Conservation (phyloP, 2,329 filamentous ascomycete species). For the Neurospora crassa region DNA sequence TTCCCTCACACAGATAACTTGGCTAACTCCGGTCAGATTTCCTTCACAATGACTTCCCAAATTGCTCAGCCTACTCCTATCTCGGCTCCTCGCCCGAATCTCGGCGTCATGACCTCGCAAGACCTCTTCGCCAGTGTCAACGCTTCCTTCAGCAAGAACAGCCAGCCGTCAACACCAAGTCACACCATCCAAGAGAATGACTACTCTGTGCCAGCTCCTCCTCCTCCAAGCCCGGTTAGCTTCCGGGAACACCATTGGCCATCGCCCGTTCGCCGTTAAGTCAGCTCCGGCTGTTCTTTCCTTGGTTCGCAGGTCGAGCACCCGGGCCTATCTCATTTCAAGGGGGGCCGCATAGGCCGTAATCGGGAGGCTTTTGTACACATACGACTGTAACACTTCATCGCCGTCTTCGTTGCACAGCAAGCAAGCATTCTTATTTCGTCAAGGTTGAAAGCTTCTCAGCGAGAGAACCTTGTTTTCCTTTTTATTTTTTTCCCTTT, state of each 20-base stretch:
- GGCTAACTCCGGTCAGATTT: background rate
- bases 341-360: background rate
- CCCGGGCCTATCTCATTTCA: background rate
- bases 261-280: slow-evolving; percentile 14
- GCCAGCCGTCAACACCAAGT: slow-evolving; percentile 34
- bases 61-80: slow-evolving; percentile 38
- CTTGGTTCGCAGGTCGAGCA: background rate
- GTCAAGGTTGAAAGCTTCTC: background rate
- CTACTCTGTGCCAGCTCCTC: slow-evolving; percentile 55
- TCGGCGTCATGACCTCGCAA: slow-evolving; percentile 35
- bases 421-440: background rate
- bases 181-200: slow-evolving; percentile 47
- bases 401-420: background rate
- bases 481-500: background rate
- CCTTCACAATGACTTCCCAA: slow-evolving; percentile 32
- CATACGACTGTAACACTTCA: background rate
- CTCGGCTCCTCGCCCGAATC: slow-evolving; percentile 35
- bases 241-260: slow-evolving; percentile 50
- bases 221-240: slow-evolving; percentile 54
- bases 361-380: background rate
- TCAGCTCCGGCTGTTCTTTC: background rate
- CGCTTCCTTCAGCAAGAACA: slow-evolving; percentile 37
- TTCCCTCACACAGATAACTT: background rate
- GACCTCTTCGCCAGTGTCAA: slow-evolving; percentile 46
- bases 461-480: background rate